phyloP scores from a whole-genome alignment of 306 rosid species.

The Medicago lupulina region DNA sequence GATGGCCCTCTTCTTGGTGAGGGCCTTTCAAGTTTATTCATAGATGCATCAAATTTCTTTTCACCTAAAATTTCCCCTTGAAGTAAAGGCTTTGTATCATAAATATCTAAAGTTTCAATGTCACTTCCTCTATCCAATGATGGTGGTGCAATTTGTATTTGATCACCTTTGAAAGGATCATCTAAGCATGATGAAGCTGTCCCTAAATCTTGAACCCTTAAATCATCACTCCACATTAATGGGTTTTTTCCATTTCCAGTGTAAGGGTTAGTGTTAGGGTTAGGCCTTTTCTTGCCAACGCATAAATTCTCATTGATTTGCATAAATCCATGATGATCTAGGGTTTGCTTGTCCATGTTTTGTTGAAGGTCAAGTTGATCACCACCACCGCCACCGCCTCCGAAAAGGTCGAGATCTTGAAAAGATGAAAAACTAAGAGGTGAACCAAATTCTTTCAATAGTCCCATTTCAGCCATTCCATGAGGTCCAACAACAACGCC shows the following conservation, averaged over 20 bases:
- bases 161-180: constrained; percentile 72
- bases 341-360: constrained; percentile 60
- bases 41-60: constrained; percentile 63
- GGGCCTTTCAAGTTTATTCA: constrained; percentile 75
- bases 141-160: constrained; percentile 64
- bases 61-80: constrained; percentile 50
- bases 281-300: constrained; percentile 72
- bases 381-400: constrained; percentile 49
- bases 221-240: constrained; percentile 90
- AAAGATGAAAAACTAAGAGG: constrained; percentile 80
- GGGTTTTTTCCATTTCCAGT: constrained; percentile 79
- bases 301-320: constrained; percentile 52
- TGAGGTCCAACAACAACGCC: constrained; percentile 49
- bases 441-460: constrained; percentile 73
- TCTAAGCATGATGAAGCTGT: constrained; percentile 76
- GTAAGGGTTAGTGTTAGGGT: constrained; percentile 49
- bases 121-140: constrained; percentile 68
- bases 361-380: constrained; percentile 79
- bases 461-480: constrained; percentile 63
- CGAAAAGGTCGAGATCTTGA: constrained; percentile 91
- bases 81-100: constrained; percentile 71
- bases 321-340: constrained; percentile 57
- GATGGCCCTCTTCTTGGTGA: constrained; percentile 67
- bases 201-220: constrained; percentile 85
- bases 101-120: constrained; percentile 69